Evolutionary conservation across 2,329 filamentous ascomycete genomes (phyloP).

Genomic region (Nannizziopsis barbatae): DNA sequence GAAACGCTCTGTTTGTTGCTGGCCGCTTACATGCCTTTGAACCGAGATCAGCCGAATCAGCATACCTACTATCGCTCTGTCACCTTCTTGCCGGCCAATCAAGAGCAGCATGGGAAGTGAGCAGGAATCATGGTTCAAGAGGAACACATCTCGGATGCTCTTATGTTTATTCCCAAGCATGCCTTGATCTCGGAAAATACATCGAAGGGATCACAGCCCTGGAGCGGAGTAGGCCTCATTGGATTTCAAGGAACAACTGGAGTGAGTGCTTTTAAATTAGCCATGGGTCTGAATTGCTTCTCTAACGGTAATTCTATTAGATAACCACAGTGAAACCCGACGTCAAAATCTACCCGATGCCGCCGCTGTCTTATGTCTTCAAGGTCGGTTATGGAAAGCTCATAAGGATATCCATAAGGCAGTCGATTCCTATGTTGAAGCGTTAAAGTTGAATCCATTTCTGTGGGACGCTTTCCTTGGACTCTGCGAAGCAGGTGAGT

Average conservation of each 20-base stretch:
- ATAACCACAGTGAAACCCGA: slow-evolving; percentile 62
- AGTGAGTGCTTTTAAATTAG: slow-evolving; percentile 44
- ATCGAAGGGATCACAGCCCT: slow-evolving; percentile 72
- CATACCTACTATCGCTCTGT: slow-evolving; percentile 73
- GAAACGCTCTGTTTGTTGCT: slow-evolving; percentile 89
- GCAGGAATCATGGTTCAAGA: slow-evolving; percentile 57
- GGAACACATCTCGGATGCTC: slow-evolving; percentile 74
- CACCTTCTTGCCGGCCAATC: slow-evolving; percentile 72
- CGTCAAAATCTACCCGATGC: slow-evolving; percentile 70
- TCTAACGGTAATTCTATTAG: slow-evolving; percentile 25
- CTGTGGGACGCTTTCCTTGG: slow-evolving; percentile 95
- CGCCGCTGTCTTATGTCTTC: slow-evolving; percentile 66
- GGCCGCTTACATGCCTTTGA: slow-evolving; percentile 79
- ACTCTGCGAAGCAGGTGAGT: slow-evolving; percentile 61
- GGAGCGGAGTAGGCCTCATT: slow-evolving; percentile 68
- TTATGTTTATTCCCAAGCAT: slow-evolving; percentile 85
- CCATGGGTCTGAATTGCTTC: slow-evolving; percentile 1
- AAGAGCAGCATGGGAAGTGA: slow-evolving; percentile 75
- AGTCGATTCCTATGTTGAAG: slow-evolving; percentile 74
- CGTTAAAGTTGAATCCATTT: slow-evolving; percentile 81
- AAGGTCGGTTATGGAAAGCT: slow-evolving; percentile 76
- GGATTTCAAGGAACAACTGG: slow-evolving; percentile 64
- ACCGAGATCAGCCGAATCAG: slow-evolving; percentile 64
- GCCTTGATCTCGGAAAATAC: slow-evolving; percentile 63
- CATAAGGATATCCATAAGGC: slow-evolving; percentile 74